phyloP scores from a whole-genome alignment of 83 land plant species.

The Diphasiastrum complanatum region DNA sequence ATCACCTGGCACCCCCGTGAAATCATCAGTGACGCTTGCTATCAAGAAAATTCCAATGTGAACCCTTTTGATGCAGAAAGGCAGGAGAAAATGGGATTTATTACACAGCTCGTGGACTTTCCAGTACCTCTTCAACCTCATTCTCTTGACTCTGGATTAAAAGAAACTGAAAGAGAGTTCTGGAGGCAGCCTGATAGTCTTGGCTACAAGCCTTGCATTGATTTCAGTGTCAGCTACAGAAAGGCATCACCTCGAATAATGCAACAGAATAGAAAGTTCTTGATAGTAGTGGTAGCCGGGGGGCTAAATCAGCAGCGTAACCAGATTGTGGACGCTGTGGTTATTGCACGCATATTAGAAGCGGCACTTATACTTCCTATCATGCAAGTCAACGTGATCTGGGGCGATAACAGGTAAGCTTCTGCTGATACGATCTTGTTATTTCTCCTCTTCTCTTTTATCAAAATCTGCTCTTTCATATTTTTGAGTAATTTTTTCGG shows the following conservation, averaged over 20 bases:
- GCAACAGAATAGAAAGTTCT: slow-evolving; percentile 47
- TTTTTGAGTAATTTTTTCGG: slow-evolving; percentile 21
- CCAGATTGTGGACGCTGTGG: slow-evolving; percentile 90
- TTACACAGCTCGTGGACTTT: too few species aligned
- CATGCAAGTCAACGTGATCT: slow-evolving; percentile 69
- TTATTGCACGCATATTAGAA: slow-evolving; percentile 80
- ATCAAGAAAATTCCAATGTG: too few species aligned
- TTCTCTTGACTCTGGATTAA: slow-evolving; percentile 12
- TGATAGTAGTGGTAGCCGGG: slow-evolving; percentile 79
- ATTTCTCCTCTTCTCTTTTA: background rate
- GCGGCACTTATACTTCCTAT: slow-evolving; percentile 79
- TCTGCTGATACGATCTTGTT: background rate
- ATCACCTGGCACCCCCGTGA: too few species aligned
- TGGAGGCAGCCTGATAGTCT: slow-evolving; percentile 66
- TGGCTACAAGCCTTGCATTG: slow-evolving; percentile 60
- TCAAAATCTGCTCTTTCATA: background rate
- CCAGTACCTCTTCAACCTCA: slow-evolving; percentile 14
- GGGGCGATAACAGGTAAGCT: slow-evolving; percentile 75
- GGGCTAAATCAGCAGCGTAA: slow-evolving; percentile 87
- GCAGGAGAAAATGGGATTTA: too few species aligned
- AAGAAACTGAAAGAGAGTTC: slow-evolving; percentile 39
- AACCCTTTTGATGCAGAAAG: too few species aligned
- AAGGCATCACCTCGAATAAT: slow-evolving; percentile 18
- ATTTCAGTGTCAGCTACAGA: slow-evolving; percentile 36
- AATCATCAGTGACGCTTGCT: too few species aligned